Conservation (phyloP, 2,329 filamentous ascomycete species). For the Pseudogymnoascus sp. region DNA sequence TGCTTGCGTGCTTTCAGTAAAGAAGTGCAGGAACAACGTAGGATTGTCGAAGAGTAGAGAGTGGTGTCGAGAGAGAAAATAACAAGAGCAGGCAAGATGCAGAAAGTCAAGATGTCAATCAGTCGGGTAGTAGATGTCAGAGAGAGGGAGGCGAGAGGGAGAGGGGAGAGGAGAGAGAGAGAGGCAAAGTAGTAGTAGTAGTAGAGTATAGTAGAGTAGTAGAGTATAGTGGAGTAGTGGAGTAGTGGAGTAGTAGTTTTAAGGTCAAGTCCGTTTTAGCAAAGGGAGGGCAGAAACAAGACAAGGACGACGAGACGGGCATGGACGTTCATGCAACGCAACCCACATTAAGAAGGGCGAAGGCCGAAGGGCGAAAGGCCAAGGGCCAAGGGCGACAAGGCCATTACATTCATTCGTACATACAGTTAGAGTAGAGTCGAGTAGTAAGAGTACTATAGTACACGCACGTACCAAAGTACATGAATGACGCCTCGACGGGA, state of each 20-base stretch:
- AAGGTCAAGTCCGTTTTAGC: neutral
- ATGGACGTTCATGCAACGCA: neutral
- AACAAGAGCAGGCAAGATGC: neutral
- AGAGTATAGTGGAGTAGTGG: neutral
- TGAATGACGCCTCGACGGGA: neutral
- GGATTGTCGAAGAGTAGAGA: neutral
- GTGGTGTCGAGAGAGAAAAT: neutral
- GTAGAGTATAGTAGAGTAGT: too few species aligned
- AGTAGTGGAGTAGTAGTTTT: neutral
- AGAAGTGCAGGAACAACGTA: neutral
- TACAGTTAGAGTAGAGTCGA: neutral
- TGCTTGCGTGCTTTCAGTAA: neutral
- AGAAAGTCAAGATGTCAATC: neutral
- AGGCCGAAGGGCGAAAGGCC: neutral
- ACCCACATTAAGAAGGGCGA: neutral
- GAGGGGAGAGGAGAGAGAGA: neutral
- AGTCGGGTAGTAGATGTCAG: neutral
- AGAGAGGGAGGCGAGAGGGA: neutral
- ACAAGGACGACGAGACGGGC: neutral
- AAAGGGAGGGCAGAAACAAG: neutral
- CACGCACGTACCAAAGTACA: neutral
- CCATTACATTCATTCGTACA: neutral
- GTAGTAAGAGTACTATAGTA: neutral
- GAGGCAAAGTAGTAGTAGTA: neutral
- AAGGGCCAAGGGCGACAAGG: neutral